These are phyloP conservation scores for Talaromyces amestolkiae DNA, from an alignment of 2,329 filamentous ascomycete genomes.

Conservation along the genomic window DNA sequence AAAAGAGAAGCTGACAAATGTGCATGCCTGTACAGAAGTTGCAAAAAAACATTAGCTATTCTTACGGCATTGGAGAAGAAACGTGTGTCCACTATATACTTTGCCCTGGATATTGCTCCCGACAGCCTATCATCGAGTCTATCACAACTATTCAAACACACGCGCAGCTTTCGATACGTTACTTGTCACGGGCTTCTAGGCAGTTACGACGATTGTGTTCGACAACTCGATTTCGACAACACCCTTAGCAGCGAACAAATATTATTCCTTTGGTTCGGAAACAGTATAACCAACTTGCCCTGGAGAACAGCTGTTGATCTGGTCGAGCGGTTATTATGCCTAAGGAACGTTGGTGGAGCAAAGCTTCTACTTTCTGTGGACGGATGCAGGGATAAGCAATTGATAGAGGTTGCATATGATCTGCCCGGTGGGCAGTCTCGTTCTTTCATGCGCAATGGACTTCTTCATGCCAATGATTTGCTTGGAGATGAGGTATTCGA, in stretches of 20 bases:
- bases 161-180: neutral
- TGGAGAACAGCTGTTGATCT: neutral
- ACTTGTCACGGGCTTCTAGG: neutral
- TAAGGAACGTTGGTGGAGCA: neutral
- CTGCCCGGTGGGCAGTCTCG: conserved; percentile 1
- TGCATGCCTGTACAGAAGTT: neutral
- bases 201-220: conserved; percentile 1
- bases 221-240: neutral
- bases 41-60: neutral
- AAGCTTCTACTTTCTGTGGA: neutral
- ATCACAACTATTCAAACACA: neutral
- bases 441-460: neutral
- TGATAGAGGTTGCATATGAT: neutral
- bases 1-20: neutral
- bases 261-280: conserved; percentile 9
- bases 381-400: neutral
- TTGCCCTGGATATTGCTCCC: neutral
- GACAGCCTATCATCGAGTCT: neutral
- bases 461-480: neutral
- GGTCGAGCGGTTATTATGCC: neutral
- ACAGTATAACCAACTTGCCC: neutral
- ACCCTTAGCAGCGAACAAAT: neutral
- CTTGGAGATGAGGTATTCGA: conserved; percentile 3
- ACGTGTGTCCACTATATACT: neutral
- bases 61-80: neutral